A percentile compares a stretch with the other conserved stretches of the same genome.
Evolutionary conservation across 2,329 filamentous ascomycete genomes (phyloP).

Genomic region (Penicillium corylophilum): DNA sequence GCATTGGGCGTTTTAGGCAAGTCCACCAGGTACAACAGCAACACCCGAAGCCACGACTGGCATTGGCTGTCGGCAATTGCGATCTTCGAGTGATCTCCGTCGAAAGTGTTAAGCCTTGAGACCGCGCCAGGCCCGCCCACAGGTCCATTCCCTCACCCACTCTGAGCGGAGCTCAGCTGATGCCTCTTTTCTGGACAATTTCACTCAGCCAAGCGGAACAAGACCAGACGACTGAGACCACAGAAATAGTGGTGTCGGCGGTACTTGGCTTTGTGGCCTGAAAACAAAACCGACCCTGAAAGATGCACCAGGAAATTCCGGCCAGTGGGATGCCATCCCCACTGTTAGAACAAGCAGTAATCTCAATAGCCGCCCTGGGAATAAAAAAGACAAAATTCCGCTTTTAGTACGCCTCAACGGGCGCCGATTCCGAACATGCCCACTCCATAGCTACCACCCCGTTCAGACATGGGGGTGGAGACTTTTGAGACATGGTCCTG

Average conservation of each 20-base stretch:
- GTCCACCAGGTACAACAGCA: not conserved
- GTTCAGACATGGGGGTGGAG: constrained; percentile 40
- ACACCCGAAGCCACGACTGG: not conserved
- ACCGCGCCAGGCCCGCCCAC: not conserved
- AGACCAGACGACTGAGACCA: not conserved
- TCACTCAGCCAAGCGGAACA: not conserved
- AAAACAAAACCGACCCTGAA: not conserved
- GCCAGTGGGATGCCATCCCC: not conserved
- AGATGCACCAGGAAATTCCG: not conserved
- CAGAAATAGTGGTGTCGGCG: not conserved
- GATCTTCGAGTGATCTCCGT: not conserved
- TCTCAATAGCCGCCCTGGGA: constrained; percentile 3
- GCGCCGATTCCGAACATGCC: constrained; percentile 48
- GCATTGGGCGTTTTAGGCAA: not conserved
- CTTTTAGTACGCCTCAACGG: constrained; percentile 32
- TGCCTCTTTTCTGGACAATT: not conserved
- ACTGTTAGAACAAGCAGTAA: not conserved
- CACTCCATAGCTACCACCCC: constrained; percentile 44
- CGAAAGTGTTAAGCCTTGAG: not conserved
- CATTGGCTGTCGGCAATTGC: not conserved
- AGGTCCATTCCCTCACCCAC: not conserved
- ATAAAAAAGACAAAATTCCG: constrained; percentile 8
- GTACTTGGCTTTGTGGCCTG: not conserved
- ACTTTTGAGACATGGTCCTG: constrained; percentile 45
- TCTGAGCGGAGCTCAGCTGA: not conserved